phyloP scores from a whole-genome alignment of 768 basidiomycete genomes.

The Boletellus sp. region DNA sequence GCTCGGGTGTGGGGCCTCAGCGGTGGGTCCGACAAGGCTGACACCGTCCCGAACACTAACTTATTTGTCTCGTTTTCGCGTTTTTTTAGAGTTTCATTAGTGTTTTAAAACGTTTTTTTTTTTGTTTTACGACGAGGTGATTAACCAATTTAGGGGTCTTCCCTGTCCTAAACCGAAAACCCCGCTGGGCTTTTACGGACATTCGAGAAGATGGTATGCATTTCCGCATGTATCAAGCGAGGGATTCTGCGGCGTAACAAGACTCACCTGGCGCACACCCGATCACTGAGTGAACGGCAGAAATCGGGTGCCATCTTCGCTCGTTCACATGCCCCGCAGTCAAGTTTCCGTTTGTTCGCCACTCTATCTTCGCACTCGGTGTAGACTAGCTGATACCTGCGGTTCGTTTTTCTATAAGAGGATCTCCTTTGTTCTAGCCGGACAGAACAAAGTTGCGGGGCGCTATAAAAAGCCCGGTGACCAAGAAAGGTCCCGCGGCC shows the following conservation, averaged over 20 bases:
- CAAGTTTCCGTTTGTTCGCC: no score
- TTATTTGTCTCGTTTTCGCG: not conserved
- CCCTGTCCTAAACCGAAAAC: not conserved
- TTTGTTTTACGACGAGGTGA: not conserved
- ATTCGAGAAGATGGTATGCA: conserved; percentile 1
- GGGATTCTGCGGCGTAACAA: conserved; percentile 23
- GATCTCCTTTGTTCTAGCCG: not conserved
- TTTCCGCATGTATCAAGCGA: conserved; percentile 7
- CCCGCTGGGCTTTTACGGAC: not conserved
- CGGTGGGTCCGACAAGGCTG: not conserved
- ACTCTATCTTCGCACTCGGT: not conserved
- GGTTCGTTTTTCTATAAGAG: not conserved
- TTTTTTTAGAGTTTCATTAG: conserved; percentile 12
- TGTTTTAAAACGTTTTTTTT: not conserved
- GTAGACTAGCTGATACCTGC: not conserved
- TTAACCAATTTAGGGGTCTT: not conserved
- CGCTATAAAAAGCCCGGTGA: no score
- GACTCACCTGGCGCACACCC: no score
- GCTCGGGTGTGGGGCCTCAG: not conserved
- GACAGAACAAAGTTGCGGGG: not conserved
- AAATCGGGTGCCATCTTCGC: not conserved
- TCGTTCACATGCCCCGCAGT: not conserved
- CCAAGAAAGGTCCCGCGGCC: not conserved
- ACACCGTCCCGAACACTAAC: not conserved
- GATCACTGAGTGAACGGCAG: no score